These are phyloP conservation scores for Boletus reticulatus DNA, from an alignment of 768 basidiomycete species.

Conservation along the genomic window DNA sequence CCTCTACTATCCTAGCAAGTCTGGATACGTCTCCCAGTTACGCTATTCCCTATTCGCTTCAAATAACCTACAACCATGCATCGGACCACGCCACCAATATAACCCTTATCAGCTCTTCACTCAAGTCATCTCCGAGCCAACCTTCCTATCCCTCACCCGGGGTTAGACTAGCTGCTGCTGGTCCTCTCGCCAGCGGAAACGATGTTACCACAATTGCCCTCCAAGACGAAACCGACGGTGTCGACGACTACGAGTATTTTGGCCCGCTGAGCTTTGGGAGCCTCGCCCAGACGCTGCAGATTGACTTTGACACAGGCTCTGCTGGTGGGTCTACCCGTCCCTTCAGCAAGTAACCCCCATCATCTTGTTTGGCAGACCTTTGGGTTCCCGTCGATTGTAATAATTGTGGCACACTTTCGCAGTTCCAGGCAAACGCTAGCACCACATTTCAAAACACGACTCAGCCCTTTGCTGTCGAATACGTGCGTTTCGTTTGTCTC, in stretches of 20 bases:
- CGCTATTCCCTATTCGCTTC: conserved; percentile 11
- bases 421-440: conserved; percentile 41
- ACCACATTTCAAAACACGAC: conserved; percentile 37
- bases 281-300: conserved; percentile 46
- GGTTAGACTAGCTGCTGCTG: not conserved
- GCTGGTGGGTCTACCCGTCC: conserved; percentile 10
- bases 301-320: conserved; percentile 70
- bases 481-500: conserved; percentile 36
- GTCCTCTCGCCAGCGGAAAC: not conserved
- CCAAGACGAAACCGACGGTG: conserved; percentile 37
- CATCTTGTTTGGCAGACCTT: conserved; percentile 43
- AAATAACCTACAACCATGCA: conserved; percentile 14
- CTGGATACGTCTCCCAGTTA: conserved; percentile 5
- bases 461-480: conserved; percentile 38
- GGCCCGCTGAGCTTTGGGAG: conserved; percentile 49
- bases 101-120: not conserved
- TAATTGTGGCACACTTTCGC: conserved; percentile 33
- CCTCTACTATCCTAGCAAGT: conserved; percentile 12
- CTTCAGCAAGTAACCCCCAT: not conserved
- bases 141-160: not conserved
- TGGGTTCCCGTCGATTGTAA: conserved; percentile 49
- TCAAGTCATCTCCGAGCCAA: not conserved
- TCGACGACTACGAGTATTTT: conserved; percentile 48
- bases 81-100: conserved; percentile 20
- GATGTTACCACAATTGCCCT: conserved; percentile 25